phyloP scores from a whole-genome alignment of 192 early-diverging fungal genomes.

The Physocladia obscura region DNA sequence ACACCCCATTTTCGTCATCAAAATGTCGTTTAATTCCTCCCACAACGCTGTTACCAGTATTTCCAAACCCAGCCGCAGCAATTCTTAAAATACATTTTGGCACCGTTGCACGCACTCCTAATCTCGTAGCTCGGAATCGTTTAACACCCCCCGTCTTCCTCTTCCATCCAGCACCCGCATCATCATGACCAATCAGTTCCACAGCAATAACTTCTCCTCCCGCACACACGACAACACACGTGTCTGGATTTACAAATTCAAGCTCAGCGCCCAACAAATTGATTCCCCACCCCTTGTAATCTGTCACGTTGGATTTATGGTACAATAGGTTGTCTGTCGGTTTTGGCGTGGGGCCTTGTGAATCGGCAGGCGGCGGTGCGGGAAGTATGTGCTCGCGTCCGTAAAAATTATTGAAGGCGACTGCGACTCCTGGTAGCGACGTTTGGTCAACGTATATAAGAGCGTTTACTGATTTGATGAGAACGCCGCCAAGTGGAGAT shows the following conservation, averaged over 20 bases:
- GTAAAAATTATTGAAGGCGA: slow-evolving; percentile 74
- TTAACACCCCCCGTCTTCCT: slow-evolving; percentile 67
- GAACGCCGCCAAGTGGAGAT: slow-evolving; percentile 80
- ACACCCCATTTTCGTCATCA: slow-evolving; percentile 14
- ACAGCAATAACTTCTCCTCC: slow-evolving; percentile 71
- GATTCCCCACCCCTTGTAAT: slow-evolving; percentile 63
- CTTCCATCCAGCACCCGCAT: slow-evolving; percentile 67
- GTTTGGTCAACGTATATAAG: slow-evolving; percentile 85
- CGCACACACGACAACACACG: slow-evolving; percentile 60
- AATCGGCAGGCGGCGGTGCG: slow-evolving; percentile 32
- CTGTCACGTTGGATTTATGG: slow-evolving; percentile 33
- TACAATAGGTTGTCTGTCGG: slow-evolving; percentile 48
- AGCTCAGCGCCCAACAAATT: slow-evolving; percentile 68
- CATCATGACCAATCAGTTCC: slow-evolving; percentile 60
- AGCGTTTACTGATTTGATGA: slow-evolving; percentile 77
- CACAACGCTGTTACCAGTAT: background rate
- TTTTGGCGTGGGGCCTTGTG: slow-evolving; percentile 17
- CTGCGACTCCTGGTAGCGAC: slow-evolving; percentile 68
- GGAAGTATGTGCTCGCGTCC: slow-evolving; percentile 44
- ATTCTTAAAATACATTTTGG: background rate
- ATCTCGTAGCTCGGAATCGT: slow-evolving; percentile 51
- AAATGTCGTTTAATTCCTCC: slow-evolving; percentile 5
- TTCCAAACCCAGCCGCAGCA: background rate
- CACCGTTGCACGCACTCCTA: slow-evolving; percentile 28
- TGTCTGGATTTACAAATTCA: slow-evolving; percentile 69